phyloP scores from a whole-genome alignment of 2,329 filamentous ascomycete genomes.

The Aspergillus quadricinctus region DNA sequence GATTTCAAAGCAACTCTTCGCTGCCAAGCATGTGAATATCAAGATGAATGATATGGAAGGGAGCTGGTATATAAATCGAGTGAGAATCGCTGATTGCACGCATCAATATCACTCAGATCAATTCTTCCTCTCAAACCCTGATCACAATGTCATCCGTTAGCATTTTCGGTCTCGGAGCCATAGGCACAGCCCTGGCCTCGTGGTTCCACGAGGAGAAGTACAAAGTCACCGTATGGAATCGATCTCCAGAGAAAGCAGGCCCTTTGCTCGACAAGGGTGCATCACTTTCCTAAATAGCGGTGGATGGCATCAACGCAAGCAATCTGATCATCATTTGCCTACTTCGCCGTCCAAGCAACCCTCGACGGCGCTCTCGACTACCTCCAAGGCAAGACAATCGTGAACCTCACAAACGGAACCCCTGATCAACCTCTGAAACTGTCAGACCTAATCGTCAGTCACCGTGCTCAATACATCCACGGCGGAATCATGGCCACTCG shows the following conservation, averaged over 20 bases:
- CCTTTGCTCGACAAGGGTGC: slow-evolving; percentile 7
- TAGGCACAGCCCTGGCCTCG: slow-evolving; percentile 9
- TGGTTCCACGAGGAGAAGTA: slow-evolving; percentile 5
- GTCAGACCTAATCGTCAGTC: not conserved
- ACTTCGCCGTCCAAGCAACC: slow-evolving; percentile 1
- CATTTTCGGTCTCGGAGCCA: slow-evolving; percentile 13
- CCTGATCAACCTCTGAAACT: slow-evolving; percentile 7
- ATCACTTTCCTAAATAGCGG: not conserved
- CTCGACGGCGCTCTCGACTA: not conserved
- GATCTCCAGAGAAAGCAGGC: slow-evolving; percentile 2
- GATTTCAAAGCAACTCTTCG: not conserved
- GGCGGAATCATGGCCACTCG: slow-evolving; percentile 14
- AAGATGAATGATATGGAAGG: not conserved
- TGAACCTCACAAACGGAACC: slow-evolving; percentile 12
- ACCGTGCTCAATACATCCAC: slow-evolving; percentile 9
- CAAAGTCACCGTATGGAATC: slow-evolving; percentile 10
- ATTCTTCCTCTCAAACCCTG: not conserved
- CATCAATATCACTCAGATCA: not conserved
- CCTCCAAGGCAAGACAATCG: slow-evolving; percentile 3
- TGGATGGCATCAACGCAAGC: slow-evolving; percentile 1
- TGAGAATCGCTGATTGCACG: not conserved
- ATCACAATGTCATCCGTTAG: not conserved
- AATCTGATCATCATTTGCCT: slow-evolving; percentile 9
- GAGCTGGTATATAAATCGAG: not conserved
- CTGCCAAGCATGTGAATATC: not conserved